These are phyloP conservation scores for Typha latifolia DNA, from an alignment of 176 grass and related monocot genomes.

Conservation along the genomic window DNA sequence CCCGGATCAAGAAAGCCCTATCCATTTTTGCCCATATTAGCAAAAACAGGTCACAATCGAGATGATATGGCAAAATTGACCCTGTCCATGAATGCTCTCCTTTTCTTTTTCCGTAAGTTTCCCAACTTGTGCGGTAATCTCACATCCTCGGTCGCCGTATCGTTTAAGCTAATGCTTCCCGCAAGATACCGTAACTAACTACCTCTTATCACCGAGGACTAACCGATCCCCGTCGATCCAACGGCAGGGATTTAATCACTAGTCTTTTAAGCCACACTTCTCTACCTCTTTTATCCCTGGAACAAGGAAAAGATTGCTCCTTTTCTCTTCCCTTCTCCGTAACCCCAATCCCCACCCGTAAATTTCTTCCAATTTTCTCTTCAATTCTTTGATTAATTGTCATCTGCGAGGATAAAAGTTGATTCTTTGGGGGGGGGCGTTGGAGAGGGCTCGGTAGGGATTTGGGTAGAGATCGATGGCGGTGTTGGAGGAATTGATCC, in stretches of 20 bases:
- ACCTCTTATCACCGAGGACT: background rate
- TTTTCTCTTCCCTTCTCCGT: background rate
- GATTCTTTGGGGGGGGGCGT: background rate
- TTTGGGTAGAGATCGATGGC: conserved; percentile 26
- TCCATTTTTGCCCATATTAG: no score
- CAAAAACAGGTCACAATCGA: no score
- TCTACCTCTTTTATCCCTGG: background rate
- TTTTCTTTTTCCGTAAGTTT: no score
- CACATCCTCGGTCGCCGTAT: no score
- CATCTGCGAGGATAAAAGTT: background rate
- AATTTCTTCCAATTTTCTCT: background rate
- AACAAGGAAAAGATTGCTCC: background rate
- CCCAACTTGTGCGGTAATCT: no score
- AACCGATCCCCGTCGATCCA: background rate
- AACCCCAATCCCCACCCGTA: background rate
- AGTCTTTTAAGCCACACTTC: background rate
- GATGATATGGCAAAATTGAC: no score
- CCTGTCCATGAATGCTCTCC: no score
- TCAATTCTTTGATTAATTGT: background rate
- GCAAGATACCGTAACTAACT: background rate
- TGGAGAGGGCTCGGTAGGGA: background rate
- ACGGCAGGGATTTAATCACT: conserved; percentile 5
- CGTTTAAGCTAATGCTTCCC: no score
- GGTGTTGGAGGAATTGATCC: conserved; percentile 63
- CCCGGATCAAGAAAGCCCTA: no score